phyloP scores from a whole-genome alignment of 768 basidiomycete species.

The Termitomyces sp. region DNA sequence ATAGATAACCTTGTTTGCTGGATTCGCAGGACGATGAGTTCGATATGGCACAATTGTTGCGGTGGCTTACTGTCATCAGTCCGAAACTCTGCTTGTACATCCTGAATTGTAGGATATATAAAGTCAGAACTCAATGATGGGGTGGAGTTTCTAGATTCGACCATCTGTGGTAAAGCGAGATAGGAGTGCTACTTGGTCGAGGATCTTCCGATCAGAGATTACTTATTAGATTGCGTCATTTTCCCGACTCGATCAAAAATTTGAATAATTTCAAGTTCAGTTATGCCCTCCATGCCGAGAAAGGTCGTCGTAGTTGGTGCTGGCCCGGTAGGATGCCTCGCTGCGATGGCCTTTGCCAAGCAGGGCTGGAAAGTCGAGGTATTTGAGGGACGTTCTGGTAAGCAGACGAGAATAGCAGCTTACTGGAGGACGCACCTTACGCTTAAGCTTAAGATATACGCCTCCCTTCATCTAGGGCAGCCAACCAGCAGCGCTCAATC shows the following conservation, averaged over 20 bases:
- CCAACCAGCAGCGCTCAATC: conserved; percentile 79
- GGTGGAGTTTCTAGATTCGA: conserved; percentile 14
- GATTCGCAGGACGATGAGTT: conserved; percentile 16
- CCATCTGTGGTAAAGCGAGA: background rate
- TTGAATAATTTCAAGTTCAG: background rate
- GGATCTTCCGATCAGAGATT: conserved; percentile 12
- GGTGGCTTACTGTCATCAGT: conserved; percentile 32
- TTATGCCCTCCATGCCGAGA: conserved; percentile 18
- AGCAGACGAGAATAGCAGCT: background rate
- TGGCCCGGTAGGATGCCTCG: conserved; percentile 92
- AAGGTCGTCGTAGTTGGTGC: conserved; percentile 77
- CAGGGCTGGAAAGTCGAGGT: conserved; percentile 81
- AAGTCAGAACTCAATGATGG: conserved; percentile 49
- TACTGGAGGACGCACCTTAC: background rate
- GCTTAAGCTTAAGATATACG: conserved; percentile 54
- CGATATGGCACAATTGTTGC: background rate
- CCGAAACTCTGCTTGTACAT: conserved; percentile 37
- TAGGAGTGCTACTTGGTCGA: background rate
- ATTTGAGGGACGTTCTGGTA: conserved; percentile 78
- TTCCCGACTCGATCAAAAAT: background rate
- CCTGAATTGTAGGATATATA: conserved; percentile 47
- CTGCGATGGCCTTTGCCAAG: conserved; percentile 80
- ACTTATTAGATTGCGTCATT: conserved; percentile 5
- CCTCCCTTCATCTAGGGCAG: conserved; percentile 60
- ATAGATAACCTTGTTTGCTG: conserved; percentile 64